phyloP scores from a whole-genome alignment of 2,329 filamentous ascomycete genomes.

The Colletotrichum sp. region DNA sequence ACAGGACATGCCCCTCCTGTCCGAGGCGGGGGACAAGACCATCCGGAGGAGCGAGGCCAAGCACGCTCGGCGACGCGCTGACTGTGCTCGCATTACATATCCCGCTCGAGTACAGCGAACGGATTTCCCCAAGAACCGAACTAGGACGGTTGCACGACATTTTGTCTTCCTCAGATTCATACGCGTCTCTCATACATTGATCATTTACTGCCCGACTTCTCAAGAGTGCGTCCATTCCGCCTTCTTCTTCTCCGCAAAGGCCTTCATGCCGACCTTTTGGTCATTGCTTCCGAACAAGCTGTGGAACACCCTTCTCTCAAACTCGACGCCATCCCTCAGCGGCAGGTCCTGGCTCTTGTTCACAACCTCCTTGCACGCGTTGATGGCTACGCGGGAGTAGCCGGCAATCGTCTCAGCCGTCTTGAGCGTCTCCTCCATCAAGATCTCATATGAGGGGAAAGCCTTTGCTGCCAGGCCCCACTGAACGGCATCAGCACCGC shows the following conservation, averaged over 20 bases:
- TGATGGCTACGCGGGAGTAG: constrained; percentile 84
- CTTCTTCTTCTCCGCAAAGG: constrained; percentile 95
- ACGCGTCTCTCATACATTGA: not conserved
- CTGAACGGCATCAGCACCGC: constrained; percentile 80
- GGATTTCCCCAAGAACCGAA: not conserved
- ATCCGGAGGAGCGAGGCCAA: not conserved
- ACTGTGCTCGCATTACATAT: constrained; percentile 7
- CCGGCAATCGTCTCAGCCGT: constrained; percentile 90
- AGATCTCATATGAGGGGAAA: constrained; percentile 79
- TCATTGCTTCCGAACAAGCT: constrained; percentile 91
- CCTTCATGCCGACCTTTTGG: constrained; percentile 96
- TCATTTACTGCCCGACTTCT: not conserved
- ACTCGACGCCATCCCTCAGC: constrained; percentile 90
- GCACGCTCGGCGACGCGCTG: not conserved
- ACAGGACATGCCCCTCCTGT: not conserved
- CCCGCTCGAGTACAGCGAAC: not conserved
- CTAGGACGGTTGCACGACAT: not conserved
- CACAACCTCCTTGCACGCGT: constrained; percentile 96
- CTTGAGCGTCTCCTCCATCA: constrained; percentile 80
- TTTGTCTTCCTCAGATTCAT: not conserved
- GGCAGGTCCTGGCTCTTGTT: constrained; percentile 97
- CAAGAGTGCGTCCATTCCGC: constrained; percentile 87
- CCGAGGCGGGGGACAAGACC: not conserved
- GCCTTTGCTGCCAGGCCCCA: constrained; percentile 90
- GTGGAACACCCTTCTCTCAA: constrained; percentile 92